Evolutionary conservation across 345 rosid species (phyloP), one percentile per base, ranked within the genome.

Genomic region (Citrus hindsii): DNA sequence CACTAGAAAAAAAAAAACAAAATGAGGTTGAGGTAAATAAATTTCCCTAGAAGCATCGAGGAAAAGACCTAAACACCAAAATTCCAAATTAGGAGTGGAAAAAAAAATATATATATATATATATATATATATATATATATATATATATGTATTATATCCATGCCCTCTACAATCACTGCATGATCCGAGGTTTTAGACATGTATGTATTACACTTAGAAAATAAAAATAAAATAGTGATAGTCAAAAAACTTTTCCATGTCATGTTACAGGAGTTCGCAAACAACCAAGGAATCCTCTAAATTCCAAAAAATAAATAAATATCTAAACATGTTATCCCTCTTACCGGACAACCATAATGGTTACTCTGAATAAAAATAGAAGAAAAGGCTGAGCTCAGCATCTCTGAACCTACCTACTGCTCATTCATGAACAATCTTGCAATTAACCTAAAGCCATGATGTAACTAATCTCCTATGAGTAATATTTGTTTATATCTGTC

Each of bases 371-470:
- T 7, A 69, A 55, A 48, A 22, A 27, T 38, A 35, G 60, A 38
- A 60, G 33, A 32, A 1, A 33, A 65, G 8, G 38, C n/a, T 65
- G 40, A 65, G 33, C 21, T 5, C 16, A 16, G 13, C n/a, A 8
- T 59, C 30, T 10, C 5, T 59, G 55, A 51, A 51, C 18, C 13
- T 65, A 32, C 27, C 8, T 28, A 56, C 19, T 18, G 21, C 21
- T 6, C 46, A 53, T 12, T 67, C 74, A 51, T 62, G 77, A 27
- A 77, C 32, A 75, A 73, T 56, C 56, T 35, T 22, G 40, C 60
- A 67, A 21, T 21, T 51, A 66, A 30, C 7, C 55, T 10, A 51
- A 46, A 56, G 25, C 27, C 32, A 25, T 53, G 9, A 55, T 32
- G 6, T 40, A 24, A 27, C 30, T 19, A 42, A 19, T 62, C 25